Percentiles rank a stretch among this genome's conserved stretches.
Conservation (phyloP, 331 rosid species). For the Phaseolus coccineus region DNA sequence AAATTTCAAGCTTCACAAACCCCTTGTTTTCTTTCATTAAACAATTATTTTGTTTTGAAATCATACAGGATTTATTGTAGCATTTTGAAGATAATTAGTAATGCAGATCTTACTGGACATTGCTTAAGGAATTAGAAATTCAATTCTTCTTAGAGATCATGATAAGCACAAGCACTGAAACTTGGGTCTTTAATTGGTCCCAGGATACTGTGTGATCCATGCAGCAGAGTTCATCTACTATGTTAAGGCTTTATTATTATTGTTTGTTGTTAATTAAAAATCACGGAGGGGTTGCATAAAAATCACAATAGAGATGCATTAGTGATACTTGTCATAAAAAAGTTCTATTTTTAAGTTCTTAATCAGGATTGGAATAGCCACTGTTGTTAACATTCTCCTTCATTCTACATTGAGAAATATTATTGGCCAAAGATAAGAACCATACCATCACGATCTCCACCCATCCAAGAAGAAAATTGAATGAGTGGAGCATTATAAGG, state of each 20-base stretch:
- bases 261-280: neutral
- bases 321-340: neutral
- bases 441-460: conserved; percentile 98
- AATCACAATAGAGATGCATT: neutral
- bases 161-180: neutral
- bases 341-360: neutral
- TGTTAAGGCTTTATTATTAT: neutral
- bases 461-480: conserved; percentile 99
- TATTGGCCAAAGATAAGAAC: conserved; percentile 34
- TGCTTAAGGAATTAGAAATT: neutral
- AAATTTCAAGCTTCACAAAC: conserved; percentile 14
- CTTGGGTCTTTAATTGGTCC: neutral
- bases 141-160: neutral
- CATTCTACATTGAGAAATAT: neutral
- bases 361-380: neutral
- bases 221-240: neutral
- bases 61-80: neutral
- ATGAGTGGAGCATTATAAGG: conserved; percentile 93
- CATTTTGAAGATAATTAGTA: neutral
- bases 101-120: neutral
- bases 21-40: neutral
- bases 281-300: neutral
- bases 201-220: neutral
- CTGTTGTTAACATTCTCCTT: neutral
- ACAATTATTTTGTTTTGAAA: neutral